Evolutionary conservation across 164 flowering plant species (phyloP).

Genomic region (Cinnamomum micranthum): DNA sequence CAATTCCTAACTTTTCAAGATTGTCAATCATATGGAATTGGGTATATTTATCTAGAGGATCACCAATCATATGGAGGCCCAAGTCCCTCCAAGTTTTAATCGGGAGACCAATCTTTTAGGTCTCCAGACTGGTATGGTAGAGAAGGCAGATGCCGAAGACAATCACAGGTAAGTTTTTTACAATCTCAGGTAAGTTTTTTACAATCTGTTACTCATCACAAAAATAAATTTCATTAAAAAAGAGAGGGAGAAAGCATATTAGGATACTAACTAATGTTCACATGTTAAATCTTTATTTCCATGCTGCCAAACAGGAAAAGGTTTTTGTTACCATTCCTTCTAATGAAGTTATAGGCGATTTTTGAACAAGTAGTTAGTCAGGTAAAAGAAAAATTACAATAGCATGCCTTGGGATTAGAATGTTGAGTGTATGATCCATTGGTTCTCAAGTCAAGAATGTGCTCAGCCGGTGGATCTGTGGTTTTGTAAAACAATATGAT

Average conservation of each 20-base stretch:
- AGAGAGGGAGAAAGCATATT: not conserved
- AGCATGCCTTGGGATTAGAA: too few relatives aligned
- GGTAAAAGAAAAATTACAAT: too few relatives aligned
- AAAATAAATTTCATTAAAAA: too few relatives aligned
- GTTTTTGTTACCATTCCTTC: too few relatives aligned
- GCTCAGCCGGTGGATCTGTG: too few relatives aligned
- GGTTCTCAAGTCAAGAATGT: not conserved
- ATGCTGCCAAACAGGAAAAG: not conserved
- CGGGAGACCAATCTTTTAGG: not conserved
- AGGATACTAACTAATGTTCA: too few relatives aligned
- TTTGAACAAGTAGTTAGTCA: too few relatives aligned
- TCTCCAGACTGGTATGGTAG: not conserved
- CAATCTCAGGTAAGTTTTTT: not conserved
- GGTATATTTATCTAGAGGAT: constrained; percentile 43
- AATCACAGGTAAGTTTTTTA: constrained; percentile 32
- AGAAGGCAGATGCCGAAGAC: constrained; percentile 14
- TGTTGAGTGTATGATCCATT: too few relatives aligned
- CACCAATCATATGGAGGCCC: constrained; percentile 6
- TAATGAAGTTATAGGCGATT: too few relatives aligned
- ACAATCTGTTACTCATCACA: not conserved
- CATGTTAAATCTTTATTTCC: not conserved
- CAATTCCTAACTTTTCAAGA: constrained; percentile 67
- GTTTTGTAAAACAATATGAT: too few relatives aligned
- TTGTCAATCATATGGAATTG: constrained; percentile 60
- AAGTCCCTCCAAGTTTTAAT: constrained; percentile 10